These are phyloP conservation scores for Tribonema minus DNA, from an alignment of 108 stramenopile genomes.

Conservation along the genomic window DNA sequence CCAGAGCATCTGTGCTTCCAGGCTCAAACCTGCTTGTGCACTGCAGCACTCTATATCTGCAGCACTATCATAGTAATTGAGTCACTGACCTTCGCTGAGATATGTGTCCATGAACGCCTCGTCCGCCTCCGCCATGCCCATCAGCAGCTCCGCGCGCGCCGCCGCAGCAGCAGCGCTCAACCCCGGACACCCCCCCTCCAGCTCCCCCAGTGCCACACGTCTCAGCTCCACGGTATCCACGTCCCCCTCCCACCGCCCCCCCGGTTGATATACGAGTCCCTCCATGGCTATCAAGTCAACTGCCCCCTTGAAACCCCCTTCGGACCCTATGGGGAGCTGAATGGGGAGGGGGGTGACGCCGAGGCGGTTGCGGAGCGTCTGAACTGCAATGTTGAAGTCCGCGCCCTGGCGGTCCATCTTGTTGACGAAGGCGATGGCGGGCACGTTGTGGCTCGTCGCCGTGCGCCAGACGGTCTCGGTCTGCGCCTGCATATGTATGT, in stretches of 20 bases:
- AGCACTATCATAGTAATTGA: neutral
- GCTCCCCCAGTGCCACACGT: neutral
- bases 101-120: neutral
- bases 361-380: slow-evolving; percentile 70
- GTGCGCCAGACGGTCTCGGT: slow-evolving; percentile 98
- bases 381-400: slow-evolving; percentile 71
- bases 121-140: neutral
- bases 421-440: slow-evolving; percentile 84
- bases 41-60: too few species aligned
- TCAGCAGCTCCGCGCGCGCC: neutral
- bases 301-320: slow-evolving; percentile 77
- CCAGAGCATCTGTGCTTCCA: too few species aligned
- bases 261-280: slow-evolving; percentile 74
- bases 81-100: neutral
- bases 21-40: too few species aligned
- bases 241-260: too few species aligned
- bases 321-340: slow-evolving; percentile 51
- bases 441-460: slow-evolving; percentile 74
- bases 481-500: too few species aligned
- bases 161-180: neutral
- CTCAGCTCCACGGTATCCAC: neutral
- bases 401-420: slow-evolving; percentile 98
- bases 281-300: slow-evolving; percentile 88
- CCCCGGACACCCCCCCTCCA: neutral
- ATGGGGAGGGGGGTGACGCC: slow-evolving; percentile 27